Evolutionary conservation across 2,329 filamentous ascomycete genomes (phyloP), one percentile per base, ranked within the genome.

Genomic region (Fusarium udum): DNA sequence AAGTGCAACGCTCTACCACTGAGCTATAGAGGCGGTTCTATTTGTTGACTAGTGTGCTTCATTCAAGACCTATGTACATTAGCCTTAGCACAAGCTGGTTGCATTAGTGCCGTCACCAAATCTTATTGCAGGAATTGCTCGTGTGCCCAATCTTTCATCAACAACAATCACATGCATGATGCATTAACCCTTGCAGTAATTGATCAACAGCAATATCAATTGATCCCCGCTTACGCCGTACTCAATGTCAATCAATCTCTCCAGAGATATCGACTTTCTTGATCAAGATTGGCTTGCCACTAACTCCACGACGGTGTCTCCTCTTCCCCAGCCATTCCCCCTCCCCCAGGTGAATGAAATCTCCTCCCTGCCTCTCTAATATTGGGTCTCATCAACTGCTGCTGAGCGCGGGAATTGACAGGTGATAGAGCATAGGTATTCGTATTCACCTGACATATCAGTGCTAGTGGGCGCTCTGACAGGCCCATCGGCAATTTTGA

Each of bases 1-100:
- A 69, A 69, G 67, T 69, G 67, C 67, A 36, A 69, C 67, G 67
- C 67, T 69, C 67, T 69, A 69, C 67, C 67, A 70, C 67, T 69
- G 67, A 69, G 67, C 67, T 69, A 69, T 69, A 69, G 52, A 69
- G 67, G 67, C 67, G 16, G n/a, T 20, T 52, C 31, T 40, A 13
- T 13, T 56, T 4, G 32, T n/a, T n/a, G n/a, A n/a, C n/a, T n/a
- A n/a, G n/a, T n/a, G n/a, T n/a, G n/a, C n/a, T n/a, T n/a, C n/a
- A n/a, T n/a, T n/a, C n/a, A n/a, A n/a, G n/a, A n/a, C n/a, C n/a
- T n/a, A n/a, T n/a, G n/a, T n/a, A n/a, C n/a, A n/a, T n/a, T n/a
- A n/a, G n/a, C n/a, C n/a, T n/a, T n/a, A n/a, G n/a, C n/a, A n/a
- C n/a, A n/a, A n/a, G n/a, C n/a, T n/a, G n/a, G n/a, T n/a, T n/a